phyloP scores from a whole-genome alignment of 2,329 filamentous ascomycete species.

The Hirsutella minnesotensis region DNA sequence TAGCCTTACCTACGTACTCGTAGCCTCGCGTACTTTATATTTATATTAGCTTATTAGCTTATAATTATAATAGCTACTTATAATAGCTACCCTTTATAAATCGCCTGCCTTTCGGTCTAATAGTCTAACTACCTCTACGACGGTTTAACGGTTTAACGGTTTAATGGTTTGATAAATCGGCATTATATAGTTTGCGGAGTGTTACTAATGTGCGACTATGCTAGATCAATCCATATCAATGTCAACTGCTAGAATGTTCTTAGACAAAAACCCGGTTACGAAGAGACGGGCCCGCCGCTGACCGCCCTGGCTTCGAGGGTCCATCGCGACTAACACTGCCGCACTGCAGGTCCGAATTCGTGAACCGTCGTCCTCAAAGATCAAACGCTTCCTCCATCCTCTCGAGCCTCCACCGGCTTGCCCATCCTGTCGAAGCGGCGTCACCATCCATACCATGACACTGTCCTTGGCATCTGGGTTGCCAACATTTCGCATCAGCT shows the following conservation, averaged over 20 bases:
- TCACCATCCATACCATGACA: conserved; percentile 32
- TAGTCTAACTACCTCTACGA: too few species aligned
- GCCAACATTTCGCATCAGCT: conserved; percentile 20
- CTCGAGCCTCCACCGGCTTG: conserved; percentile 2
- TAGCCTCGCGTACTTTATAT: too few species aligned
- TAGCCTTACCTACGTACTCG: too few species aligned
- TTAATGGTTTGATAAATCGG: too few species aligned
- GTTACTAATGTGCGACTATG: too few species aligned
- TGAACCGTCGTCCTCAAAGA: conserved; percentile 47
- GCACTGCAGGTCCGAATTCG: conserved; percentile 36
- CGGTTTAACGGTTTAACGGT: too few species aligned
- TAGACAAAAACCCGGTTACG: conserved; percentile 41
- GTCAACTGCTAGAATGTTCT: conserved; percentile 22
- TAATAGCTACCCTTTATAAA: too few species aligned
- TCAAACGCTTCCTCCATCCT: conserved; percentile 29
- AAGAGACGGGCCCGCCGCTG: conserved; percentile 44
- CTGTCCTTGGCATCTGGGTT: conserved; percentile 26
- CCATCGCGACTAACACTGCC: conserved; percentile 39
- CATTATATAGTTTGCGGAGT: too few species aligned
- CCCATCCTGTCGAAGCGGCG: conserved; percentile 2
- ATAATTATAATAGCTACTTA: too few species aligned
- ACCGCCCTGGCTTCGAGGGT: conserved; percentile 29
- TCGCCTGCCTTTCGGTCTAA: too few species aligned
- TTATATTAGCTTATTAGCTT: too few species aligned
- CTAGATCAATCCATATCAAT: background rate